These are phyloP conservation scores for Mortierella sp. DNA, from an alignment of 371 early-diverging fungal species.

Conservation along the genomic window DNA sequence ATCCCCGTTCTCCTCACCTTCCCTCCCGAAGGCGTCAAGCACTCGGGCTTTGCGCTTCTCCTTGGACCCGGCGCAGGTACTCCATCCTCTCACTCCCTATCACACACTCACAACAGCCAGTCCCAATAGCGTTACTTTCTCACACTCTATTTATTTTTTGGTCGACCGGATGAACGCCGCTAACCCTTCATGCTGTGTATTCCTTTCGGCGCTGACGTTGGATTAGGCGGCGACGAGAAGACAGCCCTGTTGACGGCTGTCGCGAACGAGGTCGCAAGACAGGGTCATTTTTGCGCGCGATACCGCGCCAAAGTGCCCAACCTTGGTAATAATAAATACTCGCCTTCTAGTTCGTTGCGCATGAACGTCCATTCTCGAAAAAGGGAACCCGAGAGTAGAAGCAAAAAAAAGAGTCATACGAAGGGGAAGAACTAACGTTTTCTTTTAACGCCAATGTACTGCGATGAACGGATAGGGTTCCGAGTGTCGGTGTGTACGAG, in stretches of 20 bases:
- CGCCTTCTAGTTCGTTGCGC: neutral
- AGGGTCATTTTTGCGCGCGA: constrained; percentile 46
- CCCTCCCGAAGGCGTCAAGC: constrained; percentile 34
- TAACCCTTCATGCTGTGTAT: neutral
- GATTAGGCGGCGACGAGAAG: constrained; percentile 45
- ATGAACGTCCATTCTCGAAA: neutral
- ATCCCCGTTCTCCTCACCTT: constrained; percentile 41
- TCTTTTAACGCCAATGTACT: too few relatives aligned
- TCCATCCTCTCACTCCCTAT: neutral
- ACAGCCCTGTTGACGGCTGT: constrained; percentile 32
- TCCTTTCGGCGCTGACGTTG: neutral
- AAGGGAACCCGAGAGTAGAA: neutral
- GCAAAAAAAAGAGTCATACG: too few relatives aligned
- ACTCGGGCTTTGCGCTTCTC: constrained; percentile 42
- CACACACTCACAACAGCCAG: neutral
- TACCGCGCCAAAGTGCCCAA: constrained; percentile 48
- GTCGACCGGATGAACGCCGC: neutral
- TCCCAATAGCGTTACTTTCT: neutral
- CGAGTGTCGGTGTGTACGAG: constrained; percentile 34
- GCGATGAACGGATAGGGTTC: constrained; percentile 15
- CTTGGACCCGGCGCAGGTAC: constrained; percentile 56
- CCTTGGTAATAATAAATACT: constrained; percentile 21
- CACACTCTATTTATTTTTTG: neutral
- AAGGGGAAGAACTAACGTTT: neutral
- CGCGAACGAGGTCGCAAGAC: constrained; percentile 35